Conservation (phyloP, 805 yeast genomes). For the Pichia insulana region DNA sequence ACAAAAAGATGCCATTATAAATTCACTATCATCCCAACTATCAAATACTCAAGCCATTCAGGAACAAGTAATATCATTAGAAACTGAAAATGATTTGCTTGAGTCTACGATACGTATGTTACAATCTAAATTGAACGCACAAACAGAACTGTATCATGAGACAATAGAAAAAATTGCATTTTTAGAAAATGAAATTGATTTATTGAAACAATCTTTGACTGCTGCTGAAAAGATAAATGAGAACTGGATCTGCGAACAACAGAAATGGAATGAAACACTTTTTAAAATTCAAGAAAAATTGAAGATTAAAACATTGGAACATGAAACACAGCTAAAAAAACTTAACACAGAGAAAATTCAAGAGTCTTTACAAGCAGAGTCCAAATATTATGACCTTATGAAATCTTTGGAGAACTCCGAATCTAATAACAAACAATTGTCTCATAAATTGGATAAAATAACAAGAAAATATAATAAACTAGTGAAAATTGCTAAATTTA, state of each 20-base stretch:
- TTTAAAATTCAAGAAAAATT: too few relatives aligned
- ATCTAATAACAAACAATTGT: background rate
- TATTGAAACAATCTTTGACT: background rate
- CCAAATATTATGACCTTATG: background rate
- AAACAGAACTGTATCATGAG: conserved; percentile 14
- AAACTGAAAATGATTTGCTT: conserved; percentile 20
- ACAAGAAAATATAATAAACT: conserved; percentile 10
- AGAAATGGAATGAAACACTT: background rate
- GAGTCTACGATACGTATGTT: conserved; percentile 17
- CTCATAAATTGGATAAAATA: background rate
- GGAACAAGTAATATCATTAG: conserved; percentile 14
- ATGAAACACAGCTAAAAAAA: too few relatives aligned
- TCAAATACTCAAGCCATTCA: background rate
- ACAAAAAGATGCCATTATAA: background rate
- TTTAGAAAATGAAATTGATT: conserved; percentile 17
- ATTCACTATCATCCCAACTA: background rate
- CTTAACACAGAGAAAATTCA: too few relatives aligned
- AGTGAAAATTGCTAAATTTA: conserved; percentile 18
- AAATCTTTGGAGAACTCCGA: background rate
- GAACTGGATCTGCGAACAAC: background rate
- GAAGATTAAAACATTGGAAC: too few relatives aligned
- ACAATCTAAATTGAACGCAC: conserved; percentile 5
- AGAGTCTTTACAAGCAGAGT: too few relatives aligned
- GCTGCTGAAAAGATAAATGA: background rate
- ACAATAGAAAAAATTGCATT: conserved; percentile 19